Percentiles rank a stretch among this genome's conserved stretches.
These are phyloP conservation scores for Erythrophleum ivorense DNA, from an alignment of 331 rosid genomes.

Conservation along the genomic window DNA sequence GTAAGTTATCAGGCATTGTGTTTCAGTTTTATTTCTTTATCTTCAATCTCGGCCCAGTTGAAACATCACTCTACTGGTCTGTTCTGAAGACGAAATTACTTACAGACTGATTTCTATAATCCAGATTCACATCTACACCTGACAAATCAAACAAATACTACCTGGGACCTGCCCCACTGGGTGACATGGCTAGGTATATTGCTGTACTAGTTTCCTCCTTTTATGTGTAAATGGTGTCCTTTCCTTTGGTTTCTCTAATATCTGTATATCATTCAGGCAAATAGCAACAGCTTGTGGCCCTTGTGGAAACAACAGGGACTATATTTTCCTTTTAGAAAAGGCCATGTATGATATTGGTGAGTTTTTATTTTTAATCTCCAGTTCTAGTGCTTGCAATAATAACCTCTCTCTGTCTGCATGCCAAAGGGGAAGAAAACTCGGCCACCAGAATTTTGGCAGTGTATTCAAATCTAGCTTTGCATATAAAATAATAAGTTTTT, in stretches of 20 bases:
- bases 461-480: not conserved
- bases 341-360: conserved; percentile 87
- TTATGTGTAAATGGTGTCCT: not conserved
- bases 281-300: conserved; percentile 97
- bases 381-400: not conserved
- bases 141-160: conserved; percentile 92
- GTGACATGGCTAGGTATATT: conserved; percentile 87
- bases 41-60: not conserved
- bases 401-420: not conserved
- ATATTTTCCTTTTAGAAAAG: conserved; percentile 79
- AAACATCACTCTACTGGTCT: not conserved
- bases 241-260: not conserved
- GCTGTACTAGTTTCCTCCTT: not conserved
- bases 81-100: conserved; percentile 23
- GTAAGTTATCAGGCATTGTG: conserved; percentile 53
- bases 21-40: conserved; percentile 11
- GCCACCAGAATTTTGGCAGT: not conserved
- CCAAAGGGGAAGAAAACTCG: not conserved
- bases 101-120: conserved; percentile 21
- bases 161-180: conserved; percentile 92
- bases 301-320: conserved; percentile 90
- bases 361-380: conserved; percentile 19
- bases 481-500: not conserved
- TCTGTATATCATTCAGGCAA: conserved; percentile 63
- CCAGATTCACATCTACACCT: conserved; percentile 90